phyloP scores from a whole-genome alignment of 148 eudicot species.

The Polygonum maritimum region DNA sequence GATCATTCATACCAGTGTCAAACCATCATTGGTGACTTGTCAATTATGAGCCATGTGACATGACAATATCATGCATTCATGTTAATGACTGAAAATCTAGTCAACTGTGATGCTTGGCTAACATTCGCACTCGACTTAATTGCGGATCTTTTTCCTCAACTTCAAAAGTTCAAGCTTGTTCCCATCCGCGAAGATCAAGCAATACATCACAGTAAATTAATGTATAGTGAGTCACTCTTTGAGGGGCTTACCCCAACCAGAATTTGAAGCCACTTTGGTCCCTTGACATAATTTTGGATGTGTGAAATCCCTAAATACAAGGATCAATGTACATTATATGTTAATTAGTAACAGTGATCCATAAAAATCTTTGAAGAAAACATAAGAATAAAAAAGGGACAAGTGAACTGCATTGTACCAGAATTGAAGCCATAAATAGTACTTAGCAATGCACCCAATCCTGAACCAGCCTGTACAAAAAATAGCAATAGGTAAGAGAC shows the following conservation, averaged over 20 bases:
- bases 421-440: conserved; percentile 57
- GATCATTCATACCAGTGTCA: neutral
- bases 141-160: neutral
- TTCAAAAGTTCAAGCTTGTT: neutral
- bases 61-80: neutral
- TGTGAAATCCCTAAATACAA: conserved; percentile 47
- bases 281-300: conserved; percentile 58
- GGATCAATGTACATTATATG: conserved; percentile 18
- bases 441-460: conserved; percentile 78
- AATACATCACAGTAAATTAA: conserved; percentile 8
- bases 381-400: neutral
- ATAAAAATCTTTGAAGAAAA: neutral
- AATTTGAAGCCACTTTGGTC: conserved; percentile 81
- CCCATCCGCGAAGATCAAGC: neutral
- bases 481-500: conserved; percentile 6
- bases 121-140: neutral
- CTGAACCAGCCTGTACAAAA: conserved; percentile 59
- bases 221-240: neutral
- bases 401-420: conserved; percentile 27
- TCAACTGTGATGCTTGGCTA: neutral
- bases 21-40: neutral
- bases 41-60: neutral
- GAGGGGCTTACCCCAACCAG: conserved; percentile 58
- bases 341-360: conserved; percentile 10
- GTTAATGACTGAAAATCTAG: neutral